These are phyloP conservation scores for Salvia splendens DNA, from an alignment of 257 asterid genomes.

Conservation along the genomic window DNA sequence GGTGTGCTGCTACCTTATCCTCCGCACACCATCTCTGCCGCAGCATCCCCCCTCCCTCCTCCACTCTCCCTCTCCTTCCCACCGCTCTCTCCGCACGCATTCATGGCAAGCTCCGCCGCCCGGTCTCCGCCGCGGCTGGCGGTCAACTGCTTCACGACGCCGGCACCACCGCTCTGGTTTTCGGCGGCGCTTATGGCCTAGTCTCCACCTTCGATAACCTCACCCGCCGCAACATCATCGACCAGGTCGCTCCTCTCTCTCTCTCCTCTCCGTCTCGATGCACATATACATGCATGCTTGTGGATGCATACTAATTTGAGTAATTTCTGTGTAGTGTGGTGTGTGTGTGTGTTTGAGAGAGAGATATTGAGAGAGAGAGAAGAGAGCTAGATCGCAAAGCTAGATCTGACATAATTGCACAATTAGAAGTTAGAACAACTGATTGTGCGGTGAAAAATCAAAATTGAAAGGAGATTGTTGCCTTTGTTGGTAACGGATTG, in stretches of 20 bases:
- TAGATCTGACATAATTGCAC: neutral
- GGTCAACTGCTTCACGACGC: conserved; percentile 55
- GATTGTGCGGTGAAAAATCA: neutral
- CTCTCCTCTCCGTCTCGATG: neutral
- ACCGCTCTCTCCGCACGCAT: conserved; percentile 12
- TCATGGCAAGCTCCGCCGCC: conserved; percentile 38
- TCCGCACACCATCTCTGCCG: conserved; percentile 28
- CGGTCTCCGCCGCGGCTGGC: conserved; percentile 34
- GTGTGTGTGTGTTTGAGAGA: conserved; percentile 2
- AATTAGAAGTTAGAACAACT: no score
- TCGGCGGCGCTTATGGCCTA: conserved; percentile 75
- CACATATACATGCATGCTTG: conserved; percentile 28
- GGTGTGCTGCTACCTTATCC: conserved; percentile 36
- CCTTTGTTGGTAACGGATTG: neutral
- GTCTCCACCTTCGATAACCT: conserved; percentile 73
- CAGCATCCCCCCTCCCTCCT: conserved; percentile 15
- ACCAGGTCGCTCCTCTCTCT: conserved; percentile 55
- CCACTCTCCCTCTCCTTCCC: conserved; percentile 12
- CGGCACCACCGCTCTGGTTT: conserved; percentile 70
- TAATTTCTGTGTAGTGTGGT: conserved; percentile 1
- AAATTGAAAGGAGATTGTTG: neutral
- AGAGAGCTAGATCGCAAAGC: neutral
- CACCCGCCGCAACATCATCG: conserved; percentile 63
- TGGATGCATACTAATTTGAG: neutral
- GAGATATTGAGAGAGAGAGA: neutral